Evolutionary conservation across 176 grass and related monocot genomes (phyloP), one percentile per base, ranked within the genome.

Genomic region (Thalia dealbata): DNA sequence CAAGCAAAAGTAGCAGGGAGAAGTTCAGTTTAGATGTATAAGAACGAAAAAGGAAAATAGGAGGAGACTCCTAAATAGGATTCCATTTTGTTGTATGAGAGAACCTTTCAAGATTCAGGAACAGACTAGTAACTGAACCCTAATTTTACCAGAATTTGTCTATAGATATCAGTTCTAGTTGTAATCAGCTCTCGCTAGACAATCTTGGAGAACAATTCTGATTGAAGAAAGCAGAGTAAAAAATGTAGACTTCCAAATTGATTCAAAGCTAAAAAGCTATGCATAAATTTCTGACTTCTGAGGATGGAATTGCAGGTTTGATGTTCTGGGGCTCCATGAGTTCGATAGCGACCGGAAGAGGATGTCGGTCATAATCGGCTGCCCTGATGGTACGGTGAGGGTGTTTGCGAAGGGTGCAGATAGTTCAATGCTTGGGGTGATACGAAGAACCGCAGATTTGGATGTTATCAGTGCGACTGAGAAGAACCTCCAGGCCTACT

Each of bases 331-430:
- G 65, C 87, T 96, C 67, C 93, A 96, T 56, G 93, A 96, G 59
- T 96, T 96, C 50, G 93, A 96, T 60, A 96, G 93, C 1, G 93
- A 96, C 11, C 80, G 89, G 14, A 96, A 96, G 76, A 83, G 93
- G 78, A 96, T 96, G 93, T 96, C 93, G 4, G 93, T 96, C 63
- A 90, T 96, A 77, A 82, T 96, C 61, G 82, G 87, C 28, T 96
- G 87, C 61, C 93, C 89, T 58, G 93, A 92, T 79, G 89, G 89
- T 23, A 80, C 82, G 3, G 76, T 96, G 44, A 96, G 88, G 78
- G 69, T 96, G 29, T 96, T 96, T 44, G 87, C 90, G 32, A 96
- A 96, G 83, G 93, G 93, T 0, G 93, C 93, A 61, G 93, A 96
- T 63, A 92, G 44, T 60, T 86, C 89, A 0, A 92, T 96, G 93